Conservation (phyloP, 352 stramenopile genomes). For the Phytopythium oedochilum region DNA sequence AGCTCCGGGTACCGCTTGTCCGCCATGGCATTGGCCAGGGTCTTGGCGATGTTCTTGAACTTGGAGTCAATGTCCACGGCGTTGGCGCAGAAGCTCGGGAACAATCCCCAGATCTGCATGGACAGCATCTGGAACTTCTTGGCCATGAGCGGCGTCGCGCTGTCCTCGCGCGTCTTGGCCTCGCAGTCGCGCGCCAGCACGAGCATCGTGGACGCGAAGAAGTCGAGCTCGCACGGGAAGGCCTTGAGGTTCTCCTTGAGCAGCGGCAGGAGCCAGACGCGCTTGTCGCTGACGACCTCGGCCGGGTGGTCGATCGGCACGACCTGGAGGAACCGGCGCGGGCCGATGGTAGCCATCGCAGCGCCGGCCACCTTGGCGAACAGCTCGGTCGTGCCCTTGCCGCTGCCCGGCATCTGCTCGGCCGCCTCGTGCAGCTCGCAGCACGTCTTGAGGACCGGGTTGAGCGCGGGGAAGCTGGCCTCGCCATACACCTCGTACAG, state of each 20-base stretch:
- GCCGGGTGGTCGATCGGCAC: constrained; percentile 67
- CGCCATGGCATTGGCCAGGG: constrained; percentile 81
- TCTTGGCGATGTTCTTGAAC: constrained; percentile 86
- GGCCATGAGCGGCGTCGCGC: constrained; percentile 51
- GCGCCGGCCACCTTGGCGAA: constrained; percentile 62
- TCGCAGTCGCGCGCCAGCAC: constrained; percentile 72
- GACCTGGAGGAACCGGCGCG: constrained; percentile 63
- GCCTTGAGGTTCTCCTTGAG: constrained; percentile 61
- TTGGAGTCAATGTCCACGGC: constrained; percentile 68
- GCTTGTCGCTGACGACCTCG: constrained; percentile 71
- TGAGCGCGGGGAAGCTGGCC: constrained; percentile 46
- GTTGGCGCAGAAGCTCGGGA: constrained; percentile 74
- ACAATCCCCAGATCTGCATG: constrained; percentile 80
- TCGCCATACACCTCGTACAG: constrained; percentile 73
- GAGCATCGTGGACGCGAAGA: constrained; percentile 69
- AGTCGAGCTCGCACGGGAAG: constrained; percentile 57
- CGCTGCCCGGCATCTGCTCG: constrained; percentile 51
- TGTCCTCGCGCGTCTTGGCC: constrained; percentile 55
- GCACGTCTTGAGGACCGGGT: constrained; percentile 66
- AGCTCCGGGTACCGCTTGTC: constrained; percentile 85
- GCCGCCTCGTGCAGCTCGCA: constrained; percentile 79
- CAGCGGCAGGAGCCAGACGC: constrained; percentile 77
- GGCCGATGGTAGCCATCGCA: constrained; percentile 60
- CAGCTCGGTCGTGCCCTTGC: constrained; percentile 43
- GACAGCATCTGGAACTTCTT: constrained; percentile 78